phyloP scores from a whole-genome alignment of 331 rosid genomes.

The Ulmus americana region DNA sequence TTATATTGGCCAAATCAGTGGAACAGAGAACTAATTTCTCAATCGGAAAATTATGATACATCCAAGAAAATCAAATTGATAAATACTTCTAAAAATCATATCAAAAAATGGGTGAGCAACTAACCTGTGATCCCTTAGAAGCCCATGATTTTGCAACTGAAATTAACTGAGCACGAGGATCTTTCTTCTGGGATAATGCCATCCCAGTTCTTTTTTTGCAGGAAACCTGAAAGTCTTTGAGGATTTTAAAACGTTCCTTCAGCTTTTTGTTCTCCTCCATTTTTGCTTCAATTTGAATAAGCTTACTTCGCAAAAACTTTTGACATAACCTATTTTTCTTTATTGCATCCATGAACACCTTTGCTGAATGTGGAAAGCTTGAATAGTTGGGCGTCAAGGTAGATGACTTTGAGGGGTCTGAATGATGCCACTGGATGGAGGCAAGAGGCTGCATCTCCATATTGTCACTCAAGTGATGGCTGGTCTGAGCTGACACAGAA shows the following conservation, averaged over 20 bases:
- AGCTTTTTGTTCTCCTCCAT: conserved; percentile 63
- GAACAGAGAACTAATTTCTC: not conserved
- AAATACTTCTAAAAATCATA: conserved; percentile 1
- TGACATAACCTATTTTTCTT: conserved; percentile 70
- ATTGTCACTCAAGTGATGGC: conserved; percentile 13
- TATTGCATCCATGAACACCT: conserved; percentile 58
- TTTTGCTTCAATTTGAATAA: conserved; percentile 66
- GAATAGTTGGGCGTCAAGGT: conserved; percentile 30
- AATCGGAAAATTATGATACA: not conserved
- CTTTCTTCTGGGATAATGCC: conserved; percentile 66
- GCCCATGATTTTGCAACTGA: conserved; percentile 38
- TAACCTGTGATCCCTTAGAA: conserved; percentile 51
- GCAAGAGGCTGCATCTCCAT: conserved; percentile 27
- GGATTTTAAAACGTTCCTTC: conserved; percentile 55
- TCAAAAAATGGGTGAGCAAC: conserved; percentile 13
- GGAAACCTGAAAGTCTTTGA: conserved; percentile 66
- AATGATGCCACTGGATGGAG: conserved; percentile 19
- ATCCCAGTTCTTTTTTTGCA: conserved; percentile 60
- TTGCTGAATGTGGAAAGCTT: conserved; percentile 57
- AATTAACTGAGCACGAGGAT: conserved; percentile 65
- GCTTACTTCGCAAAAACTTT: conserved; percentile 53
- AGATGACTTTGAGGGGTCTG: conserved; percentile 32
- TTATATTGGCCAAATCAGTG: too few relatives aligned
- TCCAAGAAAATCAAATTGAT: not conserved
- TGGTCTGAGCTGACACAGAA: conserved; percentile 21